Evolutionary conservation across 2,329 filamentous ascomycete genomes (phyloP).

Genomic region (Cladosporium velox): DNA sequence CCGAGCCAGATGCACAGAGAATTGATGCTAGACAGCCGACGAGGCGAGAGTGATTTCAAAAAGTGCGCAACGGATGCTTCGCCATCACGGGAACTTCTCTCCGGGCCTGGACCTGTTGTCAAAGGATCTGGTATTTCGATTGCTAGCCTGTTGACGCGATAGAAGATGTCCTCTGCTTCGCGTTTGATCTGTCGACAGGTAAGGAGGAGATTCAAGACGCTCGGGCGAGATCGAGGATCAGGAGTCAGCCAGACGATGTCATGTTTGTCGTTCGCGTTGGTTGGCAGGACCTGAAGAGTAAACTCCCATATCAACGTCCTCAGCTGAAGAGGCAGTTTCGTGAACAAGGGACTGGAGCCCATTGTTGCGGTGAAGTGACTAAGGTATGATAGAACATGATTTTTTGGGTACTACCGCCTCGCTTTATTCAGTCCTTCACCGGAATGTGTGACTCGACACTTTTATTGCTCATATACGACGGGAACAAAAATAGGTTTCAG

Average conservation of each 20-base stretch:
- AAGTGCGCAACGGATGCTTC: background rate
- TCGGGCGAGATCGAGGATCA: background rate
- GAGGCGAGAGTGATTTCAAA: background rate
- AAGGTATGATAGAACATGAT: background rate
- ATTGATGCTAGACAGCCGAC: background rate
- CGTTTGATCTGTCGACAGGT: conserved; percentile 18
- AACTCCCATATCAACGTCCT: background rate
- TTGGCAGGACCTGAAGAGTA: background rate
- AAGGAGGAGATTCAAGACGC: conserved; percentile 18
- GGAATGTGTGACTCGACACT: background rate
- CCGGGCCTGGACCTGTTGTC: background rate
- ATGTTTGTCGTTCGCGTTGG: background rate
- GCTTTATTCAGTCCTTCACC: background rate
- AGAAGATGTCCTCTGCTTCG: conserved; percentile 21
- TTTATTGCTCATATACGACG: background rate
- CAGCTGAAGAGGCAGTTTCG: background rate
- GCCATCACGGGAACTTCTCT: background rate
- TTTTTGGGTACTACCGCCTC: background rate
- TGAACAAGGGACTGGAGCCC: background rate
- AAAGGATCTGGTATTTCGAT: background rate
- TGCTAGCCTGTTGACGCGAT: conserved; percentile 13
- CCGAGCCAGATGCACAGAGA: background rate
- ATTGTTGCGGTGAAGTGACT: background rate
- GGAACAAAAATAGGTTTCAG: conserved; percentile 4
- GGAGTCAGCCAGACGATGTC: conserved; percentile 3